phyloP scores from a whole-genome alignment of 2,329 filamentous ascomycete genomes.

The Sporothrix schenckii region DNA sequence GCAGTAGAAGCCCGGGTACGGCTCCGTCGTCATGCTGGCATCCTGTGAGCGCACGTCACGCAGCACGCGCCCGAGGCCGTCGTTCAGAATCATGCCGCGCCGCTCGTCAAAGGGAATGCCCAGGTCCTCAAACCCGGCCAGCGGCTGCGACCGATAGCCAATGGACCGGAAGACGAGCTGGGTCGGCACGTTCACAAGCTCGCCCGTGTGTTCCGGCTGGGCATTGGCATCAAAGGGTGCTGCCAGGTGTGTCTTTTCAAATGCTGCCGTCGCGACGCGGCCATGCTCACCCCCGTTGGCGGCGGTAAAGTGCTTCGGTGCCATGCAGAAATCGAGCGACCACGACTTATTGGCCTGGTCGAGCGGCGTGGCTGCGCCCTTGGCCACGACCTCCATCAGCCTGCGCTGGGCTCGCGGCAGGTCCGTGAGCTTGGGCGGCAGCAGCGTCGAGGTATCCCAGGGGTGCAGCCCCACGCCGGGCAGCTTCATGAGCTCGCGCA shows the following conservation, averaged over 20 bases:
- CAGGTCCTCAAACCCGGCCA: slow-evolving; percentile 73
- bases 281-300: slow-evolving; percentile 47
- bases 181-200: slow-evolving; percentile 60
- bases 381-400: slow-evolving; percentile 77
- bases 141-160: slow-evolving; percentile 80
- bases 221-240: slow-evolving; percentile 59
- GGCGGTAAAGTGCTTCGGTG: slow-evolving; percentile 68
- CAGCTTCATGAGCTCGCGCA: slow-evolving; percentile 83
- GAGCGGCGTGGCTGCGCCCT: slow-evolving; percentile 63
- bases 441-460: slow-evolving; percentile 63
- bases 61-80: slow-evolving; percentile 72
- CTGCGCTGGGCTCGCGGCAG: slow-evolving; percentile 76
- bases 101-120: slow-evolving; percentile 76
- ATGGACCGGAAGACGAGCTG: slow-evolving; percentile 88
- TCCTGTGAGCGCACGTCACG: slow-evolving; percentile 44
- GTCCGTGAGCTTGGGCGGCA: slow-evolving; percentile 68
- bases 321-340: slow-evolving; percentile 84
- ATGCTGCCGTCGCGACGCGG: slow-evolving; percentile 66
- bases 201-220: slow-evolving; percentile 53
- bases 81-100: slow-evolving; percentile 79
- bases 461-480: slow-evolving; percentile 71
- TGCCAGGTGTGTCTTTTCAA: slow-evolving; percentile 63
- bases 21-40: slow-evolving; percentile 48
- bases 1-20: slow-evolving; percentile 77
- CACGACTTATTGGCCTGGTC: slow-evolving; percentile 66